phyloP scores from a whole-genome alignment of 2,329 filamentous ascomycete genomes.

The Dendrostoma leiphaemia region DNA sequence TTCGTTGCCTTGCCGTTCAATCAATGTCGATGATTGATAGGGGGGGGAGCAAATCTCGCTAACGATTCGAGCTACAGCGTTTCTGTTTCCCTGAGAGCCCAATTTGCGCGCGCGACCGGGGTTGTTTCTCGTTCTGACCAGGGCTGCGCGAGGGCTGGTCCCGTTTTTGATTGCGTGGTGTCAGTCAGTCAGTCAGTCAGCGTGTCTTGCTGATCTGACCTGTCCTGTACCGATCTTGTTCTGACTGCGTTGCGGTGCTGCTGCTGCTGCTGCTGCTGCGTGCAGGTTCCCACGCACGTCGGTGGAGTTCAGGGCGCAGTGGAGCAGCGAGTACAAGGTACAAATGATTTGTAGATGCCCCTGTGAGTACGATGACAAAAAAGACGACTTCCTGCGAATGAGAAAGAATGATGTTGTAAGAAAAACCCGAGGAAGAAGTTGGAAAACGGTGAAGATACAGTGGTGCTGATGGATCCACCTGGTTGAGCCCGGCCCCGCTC shows the following conservation, averaged over 20 bases:
- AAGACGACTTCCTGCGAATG: neutral
- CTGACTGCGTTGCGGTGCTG: neutral
- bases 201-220: neutral
- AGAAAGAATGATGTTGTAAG: neutral
- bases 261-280: no score
- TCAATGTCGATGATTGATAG: conserved; percentile 23
- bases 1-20: conserved; percentile 21
- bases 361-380: neutral
- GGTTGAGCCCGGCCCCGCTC: conserved; percentile 2
- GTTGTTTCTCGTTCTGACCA: conserved; percentile 6
- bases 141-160: neutral
- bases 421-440: neutral
- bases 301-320: no score
- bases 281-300: no score
- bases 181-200: neutral
- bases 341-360: no score
- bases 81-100: conserved; percentile 26
- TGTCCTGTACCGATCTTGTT: neutral
- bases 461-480: conserved; percentile 5
- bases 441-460: neutral
- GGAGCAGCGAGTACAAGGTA: neutral
- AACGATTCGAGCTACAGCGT: conserved; percentile 31
- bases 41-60: conserved; percentile 41
- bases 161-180: conserved; percentile 15
- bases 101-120: conserved; percentile 29